Base-by-base conservation (phyloP, 345 rosid genomes). In the Eucalyptus dawsonii region DNA sequence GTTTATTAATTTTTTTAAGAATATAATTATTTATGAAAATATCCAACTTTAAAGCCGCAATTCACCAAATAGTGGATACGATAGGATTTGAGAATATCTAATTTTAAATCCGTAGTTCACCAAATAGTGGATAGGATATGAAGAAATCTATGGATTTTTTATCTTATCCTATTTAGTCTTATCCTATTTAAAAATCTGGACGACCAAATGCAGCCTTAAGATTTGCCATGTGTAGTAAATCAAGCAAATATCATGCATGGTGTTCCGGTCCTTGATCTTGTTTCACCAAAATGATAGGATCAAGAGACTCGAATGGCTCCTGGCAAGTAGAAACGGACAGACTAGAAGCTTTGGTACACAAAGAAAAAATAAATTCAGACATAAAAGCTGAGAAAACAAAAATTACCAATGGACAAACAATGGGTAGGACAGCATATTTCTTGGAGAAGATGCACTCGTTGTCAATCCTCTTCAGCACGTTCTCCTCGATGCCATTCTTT, bases 371-470 rank as follows among this genome's bases (percentile, higher is more conserved):
- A 21, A 6, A 17, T 34, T 60, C 45, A 45, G 25, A 21, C 34
- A 24, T 4, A 13, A 29, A 62, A 62, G n/a, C 13, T 69, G 34
- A 54, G 62, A 80, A 25, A 76, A 40, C 5, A 89, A 27, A 42
- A 37, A 42, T n/a, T 45, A 37, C 81, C 56, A n/a, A 92, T 94
- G 94, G 91, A 90, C 69, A 80, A 62, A 92, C 92, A 15, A 93
- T 92, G 34, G 95, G 95, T 80, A 93, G 89, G 87, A 93, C 72
- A 44, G 91, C 94, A 88, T 93, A 93, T 91, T 88, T 90, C 93
- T 93, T 93, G 2, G 56, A 83, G 50, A 93, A 93, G 34, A 93
- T 91, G 62, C 86, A 62, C 93, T 90, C 92, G 86, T n/a, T 72
- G 89, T 89, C 91, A 65, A 93, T 92, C 93, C 93, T 92, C 31